These are phyloP conservation scores for Myxozyma vanderwaltii DNA, from an alignment of 805 yeast species.

Conservation along the genomic window DNA sequence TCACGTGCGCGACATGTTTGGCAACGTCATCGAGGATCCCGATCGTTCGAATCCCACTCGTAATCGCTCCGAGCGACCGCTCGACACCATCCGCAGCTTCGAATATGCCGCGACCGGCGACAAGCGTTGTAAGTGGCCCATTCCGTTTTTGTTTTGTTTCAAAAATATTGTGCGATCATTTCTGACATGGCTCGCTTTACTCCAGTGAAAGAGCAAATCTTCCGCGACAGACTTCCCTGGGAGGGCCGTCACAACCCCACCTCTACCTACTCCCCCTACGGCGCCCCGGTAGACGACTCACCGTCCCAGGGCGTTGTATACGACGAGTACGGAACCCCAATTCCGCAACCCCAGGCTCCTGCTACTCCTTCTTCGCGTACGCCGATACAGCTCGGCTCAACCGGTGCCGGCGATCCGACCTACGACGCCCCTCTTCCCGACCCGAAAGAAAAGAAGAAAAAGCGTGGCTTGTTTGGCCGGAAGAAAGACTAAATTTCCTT, in stretches of 20 bases:
- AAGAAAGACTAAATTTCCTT: slow-evolving; percentile 44
- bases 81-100: slow-evolving; percentile 91
- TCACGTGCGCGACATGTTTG: slow-evolving; percentile 79
- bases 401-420: slow-evolving; percentile 39
- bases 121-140: slow-evolving; percentile 35
- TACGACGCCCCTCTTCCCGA: slow-evolving; percentile 50
- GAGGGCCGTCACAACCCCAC: slow-evolving; percentile 36
- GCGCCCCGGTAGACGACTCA: slow-evolving; percentile 39
- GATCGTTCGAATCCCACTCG: slow-evolving; percentile 95
- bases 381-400: slow-evolving; percentile 35
- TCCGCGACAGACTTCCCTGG: slow-evolving; percentile 43
- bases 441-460: slow-evolving; percentile 49
- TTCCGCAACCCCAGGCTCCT: slow-evolving; percentile 4
- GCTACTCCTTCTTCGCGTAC: slow-evolving; percentile 17
- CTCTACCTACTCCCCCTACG: slow-evolving; percentile 45
- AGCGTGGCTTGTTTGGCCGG: slow-evolving; percentile 78
- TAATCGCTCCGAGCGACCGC: slow-evolving; percentile 90
- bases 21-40: slow-evolving; percentile 72
- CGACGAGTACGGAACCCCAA: slow-evolving; percentile 11
- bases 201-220: slow-evolving; percentile 41
- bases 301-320: slow-evolving; percentile 28
- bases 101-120: slow-evolving; percentile 96
- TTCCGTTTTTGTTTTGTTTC: too few relatives aligned
- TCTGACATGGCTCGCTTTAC: too few relatives aligned
- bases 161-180: too few relatives aligned